Base-by-base conservation (phyloP, 495 filamentous ascomycete species). In the Penicillium waksmanii region DNA sequence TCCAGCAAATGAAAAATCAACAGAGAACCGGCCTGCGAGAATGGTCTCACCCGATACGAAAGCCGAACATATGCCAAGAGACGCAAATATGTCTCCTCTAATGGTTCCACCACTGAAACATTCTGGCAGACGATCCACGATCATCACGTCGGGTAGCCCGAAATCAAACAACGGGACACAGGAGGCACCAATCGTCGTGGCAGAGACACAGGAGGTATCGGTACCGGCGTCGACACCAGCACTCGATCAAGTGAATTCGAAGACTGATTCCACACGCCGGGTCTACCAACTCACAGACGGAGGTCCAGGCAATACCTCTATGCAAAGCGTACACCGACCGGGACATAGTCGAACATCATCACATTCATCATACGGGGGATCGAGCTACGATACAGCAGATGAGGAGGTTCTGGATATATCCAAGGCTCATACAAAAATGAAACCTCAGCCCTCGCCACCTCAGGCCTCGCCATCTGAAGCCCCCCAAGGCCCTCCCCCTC, bases 371-470 rank as follows among this genome's bases (percentile, higher is more conserved):
- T 1, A 63, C 67, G 0, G 50, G 49, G 48, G 55, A 57, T 55
- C 73, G 12, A 73, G 71, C 43, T 78, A 78, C 40, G 66, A 78
- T 18, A 78, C 75, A 5, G 75, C 75, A 23, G 72, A 77, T 17
- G 75, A 78, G 57, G 63, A 66, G 43, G 60, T 63, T 9, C 57
- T 63, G 17, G 60, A 65, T 49, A 52, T 58, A 12, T 64, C 73
- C 12, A 23, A 27, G 18, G 49, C 49, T 10, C 33, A 36, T 17
- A 51, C 25, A 8, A 42, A 49, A 38, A 15, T 27, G 11, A 13
- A 36, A 35, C 25, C 49, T 11, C 27, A 33, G 17, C 27, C 43
- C 18, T n/a, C 17, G 25, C 7, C 18, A 25, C 34, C 38, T 13
- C 40, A 59, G 42, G 12, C 40, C 17, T 12, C 57, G 12, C 34